Conservation (phyloP, 768 basidiomycete genomes). For the Xerocomus brunneocitrinus region DNA sequence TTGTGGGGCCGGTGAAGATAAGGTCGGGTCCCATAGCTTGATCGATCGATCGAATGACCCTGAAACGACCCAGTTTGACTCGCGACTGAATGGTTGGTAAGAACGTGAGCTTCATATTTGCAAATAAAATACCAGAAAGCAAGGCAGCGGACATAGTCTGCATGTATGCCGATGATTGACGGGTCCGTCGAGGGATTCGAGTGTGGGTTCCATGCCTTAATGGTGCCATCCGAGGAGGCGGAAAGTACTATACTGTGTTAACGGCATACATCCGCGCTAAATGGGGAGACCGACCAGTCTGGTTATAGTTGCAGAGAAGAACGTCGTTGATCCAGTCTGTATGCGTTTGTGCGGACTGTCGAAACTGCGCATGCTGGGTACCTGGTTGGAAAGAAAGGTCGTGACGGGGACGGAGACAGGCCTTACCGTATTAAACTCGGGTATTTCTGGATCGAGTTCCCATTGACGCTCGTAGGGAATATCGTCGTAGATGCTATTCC, state of each 20-base stretch:
- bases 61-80: slow-evolving; percentile 84
- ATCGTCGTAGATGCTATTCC: slow-evolving; percentile 25
- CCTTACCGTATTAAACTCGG: slow-evolving; percentile 48
- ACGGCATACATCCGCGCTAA: slow-evolving; percentile 6
- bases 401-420: not conserved
- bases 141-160: slow-evolving; percentile 84
- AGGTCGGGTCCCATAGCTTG: slow-evolving; percentile 86
- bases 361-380: slow-evolving; percentile 56
- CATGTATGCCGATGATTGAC: slow-evolving; percentile 63
- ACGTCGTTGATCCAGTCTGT: slow-evolving; percentile 98
- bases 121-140: slow-evolving; percentile 51
- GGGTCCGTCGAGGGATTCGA: slow-evolving; percentile 55
- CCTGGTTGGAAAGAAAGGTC: slow-evolving; percentile 8
- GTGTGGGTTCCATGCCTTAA: slow-evolving; percentile 93
- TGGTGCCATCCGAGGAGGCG: slow-evolving; percentile 91
- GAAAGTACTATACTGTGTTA: slow-evolving; percentile 60
- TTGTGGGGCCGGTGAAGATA: slow-evolving; percentile 37
- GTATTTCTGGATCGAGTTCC: slow-evolving; percentile 64
- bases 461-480: slow-evolving; percentile 71
- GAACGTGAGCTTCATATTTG: slow-evolving; percentile 9
- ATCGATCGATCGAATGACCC: slow-evolving; percentile 94
- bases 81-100: slow-evolving; percentile 44
- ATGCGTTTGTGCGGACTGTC: slow-evolving; percentile 86
- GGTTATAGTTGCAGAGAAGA: slow-evolving; percentile 85
- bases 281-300: slow-evolving; percentile 55